Conservation (phyloP, 345 rosid species). For the Arabis alpina region DNA sequence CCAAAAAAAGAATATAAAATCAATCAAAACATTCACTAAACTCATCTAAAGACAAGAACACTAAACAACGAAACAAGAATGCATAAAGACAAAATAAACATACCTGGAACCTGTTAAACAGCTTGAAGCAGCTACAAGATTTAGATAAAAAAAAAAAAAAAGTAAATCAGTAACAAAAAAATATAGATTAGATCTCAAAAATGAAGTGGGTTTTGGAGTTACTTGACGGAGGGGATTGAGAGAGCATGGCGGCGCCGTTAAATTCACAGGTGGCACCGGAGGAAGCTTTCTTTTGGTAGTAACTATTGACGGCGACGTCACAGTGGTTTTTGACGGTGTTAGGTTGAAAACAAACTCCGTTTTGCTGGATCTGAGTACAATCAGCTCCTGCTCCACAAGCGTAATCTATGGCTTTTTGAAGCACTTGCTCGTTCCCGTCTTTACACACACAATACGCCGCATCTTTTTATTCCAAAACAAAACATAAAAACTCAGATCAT, state of each 20-base stretch:
- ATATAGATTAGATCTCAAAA: background rate
- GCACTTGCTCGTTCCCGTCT: conserved; percentile 63
- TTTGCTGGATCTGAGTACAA: conserved; percentile 58
- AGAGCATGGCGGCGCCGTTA: conserved; percentile 32
- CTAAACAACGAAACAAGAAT: conserved; percentile 7
- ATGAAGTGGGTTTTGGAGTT: background rate
- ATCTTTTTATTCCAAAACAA: conserved; percentile 39
- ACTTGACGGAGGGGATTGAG: conserved; percentile 38
- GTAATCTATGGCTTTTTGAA: conserved; percentile 79
- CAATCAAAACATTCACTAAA: background rate
- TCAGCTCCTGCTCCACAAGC: conserved; percentile 95
- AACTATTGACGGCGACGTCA: conserved; percentile 48
- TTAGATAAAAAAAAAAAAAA: background rate
- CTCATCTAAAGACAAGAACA: conserved; percentile 15
- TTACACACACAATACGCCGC: conserved; percentile 83
- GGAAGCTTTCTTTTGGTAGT: conserved; percentile 44
- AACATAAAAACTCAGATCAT: background rate
- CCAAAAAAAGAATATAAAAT: background rate
- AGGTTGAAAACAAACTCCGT: conserved; percentile 81
- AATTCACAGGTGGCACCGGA: conserved; percentile 49
- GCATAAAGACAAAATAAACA: conserved; percentile 16
- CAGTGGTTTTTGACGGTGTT: conserved; percentile 61
- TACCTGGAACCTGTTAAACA: conserved; percentile 47
- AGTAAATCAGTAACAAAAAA: background rate
- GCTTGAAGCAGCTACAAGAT: conserved; percentile 42